Evolutionary conservation across 345 rosid genomes (phyloP).

Genomic region (Cardamine chenopodiifolia): DNA sequence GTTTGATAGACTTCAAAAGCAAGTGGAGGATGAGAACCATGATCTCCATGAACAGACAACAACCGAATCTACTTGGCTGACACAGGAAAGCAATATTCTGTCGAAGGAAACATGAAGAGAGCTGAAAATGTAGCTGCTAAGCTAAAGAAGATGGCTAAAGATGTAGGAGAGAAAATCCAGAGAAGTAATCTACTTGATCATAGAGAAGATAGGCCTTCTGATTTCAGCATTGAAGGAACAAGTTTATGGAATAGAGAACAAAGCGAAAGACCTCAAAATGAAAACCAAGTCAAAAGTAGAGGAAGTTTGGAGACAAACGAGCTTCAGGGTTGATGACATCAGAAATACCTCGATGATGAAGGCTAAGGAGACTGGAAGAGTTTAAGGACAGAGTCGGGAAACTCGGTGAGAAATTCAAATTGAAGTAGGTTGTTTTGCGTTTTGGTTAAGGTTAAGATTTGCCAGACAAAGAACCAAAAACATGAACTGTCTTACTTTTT

Average conservation of each 20-base stretch:
- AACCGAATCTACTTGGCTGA: no score
- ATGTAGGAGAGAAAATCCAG: no score
- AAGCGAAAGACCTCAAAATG: slow-evolving; percentile 43
- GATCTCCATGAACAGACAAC: no score
- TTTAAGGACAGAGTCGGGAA: slow-evolving; percentile 67
- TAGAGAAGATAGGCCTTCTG: slow-evolving; percentile 48
- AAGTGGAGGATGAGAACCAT: slow-evolving; percentile 74
- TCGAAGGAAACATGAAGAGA: no score
- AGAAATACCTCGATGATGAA: slow-evolving; percentile 40
- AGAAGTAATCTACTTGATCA: no score
- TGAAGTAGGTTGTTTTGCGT: slow-evolving; percentile 34
- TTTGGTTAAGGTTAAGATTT: slow-evolving; percentile 4
- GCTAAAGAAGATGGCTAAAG: no score
- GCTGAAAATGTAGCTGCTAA: no score
- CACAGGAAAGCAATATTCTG: no score
- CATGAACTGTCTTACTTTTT: background rate
- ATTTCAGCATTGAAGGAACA: slow-evolving; percentile 53
- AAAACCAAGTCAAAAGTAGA: slow-evolving; percentile 28
- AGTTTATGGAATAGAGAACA: slow-evolving; percentile 38
- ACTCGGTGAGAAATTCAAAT: slow-evolving; percentile 66
- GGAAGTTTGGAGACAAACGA: slow-evolving; percentile 38
- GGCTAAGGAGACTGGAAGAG: slow-evolving; percentile 54
- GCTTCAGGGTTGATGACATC: slow-evolving; percentile 41
- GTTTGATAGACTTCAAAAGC: slow-evolving; percentile 58
- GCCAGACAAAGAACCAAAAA: background rate